Evolutionary conservation across 192 early-diverging fungal genomes (phyloP), one percentile per base, ranked within the genome.

Genomic region (Chytriomyces sp.): DNA sequence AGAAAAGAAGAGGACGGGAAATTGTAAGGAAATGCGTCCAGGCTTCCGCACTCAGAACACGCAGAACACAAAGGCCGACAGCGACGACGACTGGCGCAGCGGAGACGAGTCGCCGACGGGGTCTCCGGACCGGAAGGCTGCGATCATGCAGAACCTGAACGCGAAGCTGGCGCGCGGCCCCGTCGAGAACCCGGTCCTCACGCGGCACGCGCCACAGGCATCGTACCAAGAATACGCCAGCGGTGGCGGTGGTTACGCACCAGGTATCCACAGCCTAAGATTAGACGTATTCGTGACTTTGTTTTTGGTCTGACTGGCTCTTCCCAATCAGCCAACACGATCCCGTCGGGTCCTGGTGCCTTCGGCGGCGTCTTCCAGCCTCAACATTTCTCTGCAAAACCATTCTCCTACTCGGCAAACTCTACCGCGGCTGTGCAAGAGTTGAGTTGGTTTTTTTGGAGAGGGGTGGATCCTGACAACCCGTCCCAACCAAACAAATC

Each of bases 81-180:
- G 17, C 52, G 72, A 73, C 61, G 72, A 73, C 61, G 72, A 73
- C 61, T 73, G 72, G 72, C 59, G 72, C 49, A 28, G 26, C 1
- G 66, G 56, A 3, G 39, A 40, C 3, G 57, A 60, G 6, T 32
- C 19, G 17, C 6, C 17, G 10, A 4, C 22, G 5, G 36, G 19
- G 31, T 28, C 19, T 2, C 44, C 44, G 14, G 44, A 49, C 17
- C 1, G 44, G 22, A 64, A 60, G 52, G 60, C 10, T 8, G 31
- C 70, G 31, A 63, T 62, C 59, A 34, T 64, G 14, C 7, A 19
- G 60, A 62, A 73, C 61, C 61, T 60, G 30, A 54, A 63, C 49
- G 41, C 17, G 40, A 73, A 73, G 52, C 60, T 73, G 28, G 60
- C 41, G 39, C 37, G 61, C 14, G 60, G 72, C 19, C 60, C 60